These are phyloP conservation scores for Chaetoceros tenuissimus DNA, from an alignment of 108 stramenopile genomes.

Conservation along the genomic window DNA sequence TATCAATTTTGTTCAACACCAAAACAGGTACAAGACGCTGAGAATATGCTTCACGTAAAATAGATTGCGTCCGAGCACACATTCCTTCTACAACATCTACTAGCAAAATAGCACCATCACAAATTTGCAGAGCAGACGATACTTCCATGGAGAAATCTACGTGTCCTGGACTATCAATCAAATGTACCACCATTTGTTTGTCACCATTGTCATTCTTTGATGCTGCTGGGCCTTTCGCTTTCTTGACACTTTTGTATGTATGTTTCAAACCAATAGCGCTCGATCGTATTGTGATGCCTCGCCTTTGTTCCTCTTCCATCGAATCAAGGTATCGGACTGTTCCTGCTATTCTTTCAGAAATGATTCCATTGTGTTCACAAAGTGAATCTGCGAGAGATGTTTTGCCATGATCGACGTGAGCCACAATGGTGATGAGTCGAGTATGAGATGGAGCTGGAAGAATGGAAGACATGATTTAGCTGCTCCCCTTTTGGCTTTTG, in stretches of 20 bases:
- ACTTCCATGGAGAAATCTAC: conserved; percentile 96
- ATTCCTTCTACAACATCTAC: conserved; percentile 96
- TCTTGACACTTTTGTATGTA: conserved; percentile 12
- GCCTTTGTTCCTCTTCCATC: conserved; percentile 87
- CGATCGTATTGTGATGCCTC: conserved; percentile 97
- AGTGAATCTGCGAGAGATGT: conserved; percentile 96
- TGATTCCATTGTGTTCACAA: conserved; percentile 81
- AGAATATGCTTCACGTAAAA: conserved; percentile 85
- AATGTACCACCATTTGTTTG: conserved; percentile 73
- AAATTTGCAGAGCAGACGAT: conserved; percentile 82
- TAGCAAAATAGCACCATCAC: conserved; percentile 91
- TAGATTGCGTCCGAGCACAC: conserved; percentile 92
- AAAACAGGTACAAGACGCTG: conserved; percentile 86
- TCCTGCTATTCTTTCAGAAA: conserved; percentile 77
- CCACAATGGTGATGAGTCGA: conserved; percentile 94
- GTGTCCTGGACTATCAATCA: conserved; percentile 97
- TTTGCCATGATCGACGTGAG: conserved; percentile 99
- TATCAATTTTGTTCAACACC: conserved; percentile 92
- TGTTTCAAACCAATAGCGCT: conserved; percentile 86
- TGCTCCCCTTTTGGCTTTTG: conserved; percentile 2
- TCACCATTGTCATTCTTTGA: conserved; percentile 2
- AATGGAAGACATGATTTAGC: conserved; percentile 11
- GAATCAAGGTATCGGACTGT: conserved; percentile 80
- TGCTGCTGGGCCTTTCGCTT: conserved; percentile 5
- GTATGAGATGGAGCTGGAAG: conserved; percentile 66